A percentile compares a stretch with the other conserved stretches of the same genome.
phyloP scores from a whole-genome alignment of 768 basidiomycete species.

The Mycena galericulata region DNA sequence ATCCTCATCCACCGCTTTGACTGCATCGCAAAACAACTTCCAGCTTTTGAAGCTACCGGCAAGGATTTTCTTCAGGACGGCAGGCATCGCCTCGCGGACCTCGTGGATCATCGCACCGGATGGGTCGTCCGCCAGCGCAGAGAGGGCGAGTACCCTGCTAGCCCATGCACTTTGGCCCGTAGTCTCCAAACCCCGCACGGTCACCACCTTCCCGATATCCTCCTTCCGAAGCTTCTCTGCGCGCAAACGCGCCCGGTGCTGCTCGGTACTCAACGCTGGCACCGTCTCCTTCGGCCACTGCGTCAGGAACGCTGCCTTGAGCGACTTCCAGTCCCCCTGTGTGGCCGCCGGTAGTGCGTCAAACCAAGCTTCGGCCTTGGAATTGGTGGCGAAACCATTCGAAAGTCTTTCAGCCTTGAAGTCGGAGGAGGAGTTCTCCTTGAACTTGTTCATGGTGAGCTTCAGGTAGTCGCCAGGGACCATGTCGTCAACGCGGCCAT shows the following conservation, averaged over 20 bases:
- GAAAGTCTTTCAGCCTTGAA: slow-evolving; percentile 13
- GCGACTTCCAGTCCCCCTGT: slow-evolving; percentile 8
- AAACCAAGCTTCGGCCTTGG: slow-evolving; percentile 13
- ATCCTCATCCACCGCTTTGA: slow-evolving; percentile 22
- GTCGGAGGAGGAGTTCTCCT: slow-evolving; percentile 13
- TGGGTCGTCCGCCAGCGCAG: background rate
- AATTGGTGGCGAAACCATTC: slow-evolving; percentile 18
- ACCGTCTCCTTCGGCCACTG: slow-evolving; percentile 17
- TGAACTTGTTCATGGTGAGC: slow-evolving; percentile 14
- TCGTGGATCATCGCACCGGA: slow-evolving; percentile 20
- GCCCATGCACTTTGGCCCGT: slow-evolving; percentile 22
- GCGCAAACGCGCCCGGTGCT: slow-evolving; percentile 17
- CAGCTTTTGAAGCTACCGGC: slow-evolving; percentile 12
- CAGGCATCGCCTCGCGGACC: slow-evolving; percentile 11
- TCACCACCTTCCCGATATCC: slow-evolving; percentile 13
- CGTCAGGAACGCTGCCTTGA: slow-evolving; percentile 13
- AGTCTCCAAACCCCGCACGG: slow-evolving; percentile 11
- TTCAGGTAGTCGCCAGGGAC: slow-evolving; percentile 18
- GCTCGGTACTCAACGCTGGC: slow-evolving; percentile 12
- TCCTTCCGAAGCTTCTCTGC: slow-evolving; percentile 18
- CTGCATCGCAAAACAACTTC: slow-evolving; percentile 15
- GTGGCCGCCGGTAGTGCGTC: background rate
- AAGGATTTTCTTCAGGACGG: slow-evolving; percentile 10
- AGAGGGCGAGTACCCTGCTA: slow-evolving; percentile 10
- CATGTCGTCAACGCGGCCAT: slow-evolving; percentile 3